phyloP scores from a whole-genome alignment of 345 rosid genomes.

The Syzygium jambos region DNA sequence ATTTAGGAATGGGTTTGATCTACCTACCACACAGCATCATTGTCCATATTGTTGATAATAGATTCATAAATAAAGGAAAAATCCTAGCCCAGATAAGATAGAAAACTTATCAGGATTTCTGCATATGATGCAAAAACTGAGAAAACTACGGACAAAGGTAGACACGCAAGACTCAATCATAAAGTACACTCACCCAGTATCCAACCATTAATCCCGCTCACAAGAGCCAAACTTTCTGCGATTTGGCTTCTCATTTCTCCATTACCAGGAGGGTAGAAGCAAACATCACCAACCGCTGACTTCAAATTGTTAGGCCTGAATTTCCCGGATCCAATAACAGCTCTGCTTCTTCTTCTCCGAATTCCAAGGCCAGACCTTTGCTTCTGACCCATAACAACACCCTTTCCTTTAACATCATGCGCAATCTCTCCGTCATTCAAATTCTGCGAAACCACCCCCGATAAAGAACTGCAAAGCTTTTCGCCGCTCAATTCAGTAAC shows the following conservation, averaged over 20 bases:
- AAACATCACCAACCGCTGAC: constrained; percentile 13
- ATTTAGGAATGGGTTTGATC: not conserved
- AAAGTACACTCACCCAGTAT: constrained; percentile 24
- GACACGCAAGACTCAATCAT: not conserved
- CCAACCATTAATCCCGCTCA: constrained; percentile 16
- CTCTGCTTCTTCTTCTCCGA: constrained; percentile 30
- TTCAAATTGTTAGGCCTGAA: constrained; percentile 1
- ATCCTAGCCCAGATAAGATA: not conserved
- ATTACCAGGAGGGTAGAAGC: constrained; percentile 5
- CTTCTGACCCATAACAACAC: constrained; percentile 30
- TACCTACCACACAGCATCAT: not conserved
- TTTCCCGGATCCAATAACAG: constrained; percentile 25
- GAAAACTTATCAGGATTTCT: not conserved
- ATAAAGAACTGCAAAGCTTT: constrained; percentile 10
- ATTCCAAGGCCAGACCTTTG: constrained; percentile 16
- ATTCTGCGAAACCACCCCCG: constrained; percentile 12
- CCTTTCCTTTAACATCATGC: constrained; percentile 38
- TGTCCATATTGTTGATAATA: not conserved
- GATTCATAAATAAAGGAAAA: not conserved
- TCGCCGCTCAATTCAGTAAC: constrained; percentile 18
- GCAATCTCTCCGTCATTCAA: constrained; percentile 25
- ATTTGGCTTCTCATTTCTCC: constrained; percentile 21
- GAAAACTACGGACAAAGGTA: not conserved
- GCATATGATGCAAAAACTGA: not conserved
- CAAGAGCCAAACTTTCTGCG: constrained; percentile 14